Base-by-base conservation (phyloP, 768 basidiomycete genomes). In the Tricholoma flavovirens region DNA sequence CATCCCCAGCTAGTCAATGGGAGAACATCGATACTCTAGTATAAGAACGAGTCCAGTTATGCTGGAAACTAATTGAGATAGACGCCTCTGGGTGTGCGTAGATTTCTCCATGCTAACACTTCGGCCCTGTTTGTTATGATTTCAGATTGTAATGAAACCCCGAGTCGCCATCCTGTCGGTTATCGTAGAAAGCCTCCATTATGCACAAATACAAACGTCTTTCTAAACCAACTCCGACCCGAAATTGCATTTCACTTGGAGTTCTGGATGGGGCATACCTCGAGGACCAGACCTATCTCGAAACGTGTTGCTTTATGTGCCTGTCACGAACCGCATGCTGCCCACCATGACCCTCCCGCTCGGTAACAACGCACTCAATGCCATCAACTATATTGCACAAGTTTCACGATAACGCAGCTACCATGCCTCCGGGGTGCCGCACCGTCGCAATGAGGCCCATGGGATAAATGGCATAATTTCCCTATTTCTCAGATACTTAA, bases 361-460 rank as follows among this genome's bases (percentile, higher is more conserved):
- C 51, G 38, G 14, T 26, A 46, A 43, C 43, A 29, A 29, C 53
- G n/a, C 36, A 49, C n/a, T 40, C 43, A 42, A 32, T 54, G 51
- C 22, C 43, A 24, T 36, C 48, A 46, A 36, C 24, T 7, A 33
- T 26, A 32, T 12, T 54, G 7, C 24, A 26, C 5, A 35, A 50
- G 57, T 36, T 53, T 43, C 56, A 52, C 49, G 45, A 46, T 46
- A 51, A 12, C 32, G 32, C 19, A 56, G 38, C 19, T 15, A 38
- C 33, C 32, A 54, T 55, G 53, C 32, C 53, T 52, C 29, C 12
- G 32, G 10, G 21, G 3, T 42, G 19, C 36, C 64, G 22, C 59
- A 56, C 59, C 57, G 62, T 15, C 9, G 11, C 62, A 63, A 63
- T 43, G 65, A 66, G 65, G 65, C 60, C 3, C 48, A 30, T 10